phyloP scores from a whole-genome alignment of 192 early-diverging fungal species.

The Backusella westeae region DNA sequence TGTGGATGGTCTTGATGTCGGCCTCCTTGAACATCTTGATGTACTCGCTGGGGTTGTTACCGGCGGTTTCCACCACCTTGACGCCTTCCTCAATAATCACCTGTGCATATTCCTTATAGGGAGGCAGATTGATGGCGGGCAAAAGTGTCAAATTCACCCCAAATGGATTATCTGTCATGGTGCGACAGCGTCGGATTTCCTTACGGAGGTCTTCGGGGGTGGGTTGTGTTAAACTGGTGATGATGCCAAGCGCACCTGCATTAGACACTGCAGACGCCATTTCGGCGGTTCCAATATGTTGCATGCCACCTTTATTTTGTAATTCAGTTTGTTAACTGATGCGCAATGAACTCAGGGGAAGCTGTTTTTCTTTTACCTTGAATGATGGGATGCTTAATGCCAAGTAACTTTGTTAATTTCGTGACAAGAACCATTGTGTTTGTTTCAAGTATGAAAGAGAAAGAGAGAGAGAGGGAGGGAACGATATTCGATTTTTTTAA shows the following conservation, averaged over 20 bases:
- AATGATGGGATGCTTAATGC: slow-evolving; percentile 71
- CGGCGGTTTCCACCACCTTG: slow-evolving; percentile 81
- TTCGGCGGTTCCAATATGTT: slow-evolving; percentile 65
- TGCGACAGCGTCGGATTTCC: slow-evolving; percentile 70
- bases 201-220: slow-evolving; percentile 67
- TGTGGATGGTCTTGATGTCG: slow-evolving; percentile 68
- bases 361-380: slow-evolving; percentile 46
- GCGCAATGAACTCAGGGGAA: neutral
- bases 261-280: slow-evolving; percentile 71
- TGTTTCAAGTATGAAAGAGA: neutral
- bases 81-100: slow-evolving; percentile 76
- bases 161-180: slow-evolving; percentile 76
- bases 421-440: slow-evolving; percentile 58
- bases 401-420: slow-evolving; percentile 60
- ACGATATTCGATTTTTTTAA: neutral
- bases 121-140: slow-evolving; percentile 75
- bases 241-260: slow-evolving; percentile 70
- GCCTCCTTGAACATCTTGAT: slow-evolving; percentile 74
- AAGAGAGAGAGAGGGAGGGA: neutral
- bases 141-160: slow-evolving; percentile 81
- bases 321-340: neutral
- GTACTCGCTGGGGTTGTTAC: slow-evolving; percentile 75
- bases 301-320: slow-evolving; percentile 47
- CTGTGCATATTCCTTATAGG: slow-evolving; percentile 67
- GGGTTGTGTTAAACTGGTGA: slow-evolving; percentile 79